These are phyloP conservation scores for Bretziella fagacearum DNA, from an alignment of 2,329 filamentous ascomycete species.

Conservation along the genomic window DNA sequence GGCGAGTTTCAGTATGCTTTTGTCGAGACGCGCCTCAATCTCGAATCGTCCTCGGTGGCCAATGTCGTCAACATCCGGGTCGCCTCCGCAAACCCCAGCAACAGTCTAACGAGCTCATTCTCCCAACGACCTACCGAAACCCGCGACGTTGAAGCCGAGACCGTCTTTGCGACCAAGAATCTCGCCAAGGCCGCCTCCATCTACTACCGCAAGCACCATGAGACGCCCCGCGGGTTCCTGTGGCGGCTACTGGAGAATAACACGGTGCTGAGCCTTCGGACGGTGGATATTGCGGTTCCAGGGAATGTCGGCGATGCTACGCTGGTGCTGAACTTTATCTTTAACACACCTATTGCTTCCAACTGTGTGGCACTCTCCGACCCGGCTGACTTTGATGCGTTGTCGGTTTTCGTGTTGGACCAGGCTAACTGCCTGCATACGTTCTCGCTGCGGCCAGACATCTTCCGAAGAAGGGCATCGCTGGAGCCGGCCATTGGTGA, in stretches of 20 bases:
- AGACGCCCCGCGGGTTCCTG: slow-evolving; percentile 68
- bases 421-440: slow-evolving; percentile 66
- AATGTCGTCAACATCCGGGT: slow-evolving; percentile 56
- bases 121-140: slow-evolving; percentile 11
- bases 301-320: slow-evolving; percentile 47
- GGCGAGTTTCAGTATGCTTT: slow-evolving; percentile 50
- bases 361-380: slow-evolving; percentile 74
- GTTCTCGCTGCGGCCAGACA: slow-evolving; percentile 64
- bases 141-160: slow-evolving; percentile 45
- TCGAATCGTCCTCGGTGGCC: slow-evolving; percentile 53
- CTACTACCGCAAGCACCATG: slow-evolving; percentile 62
- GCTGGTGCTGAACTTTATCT: slow-evolving; percentile 60
- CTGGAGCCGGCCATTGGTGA: slow-evolving; percentile 60
- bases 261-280: slow-evolving; percentile 65
- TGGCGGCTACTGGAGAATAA: slow-evolving; percentile 78
- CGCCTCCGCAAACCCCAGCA: slow-evolving; percentile 32
- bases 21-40: slow-evolving; percentile 73
- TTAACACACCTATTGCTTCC: slow-evolving; percentile 54
- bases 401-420: slow-evolving; percentile 68
- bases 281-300: slow-evolving; percentile 51
- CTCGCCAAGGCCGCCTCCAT: slow-evolving; percentile 66
- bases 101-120: slow-evolving; percentile 18
- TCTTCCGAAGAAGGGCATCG: slow-evolving; percentile 53
- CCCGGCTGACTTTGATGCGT: slow-evolving; percentile 54
- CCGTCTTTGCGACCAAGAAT: slow-evolving; percentile 52